Conservation (phyloP, 1,284 basidiomycete species). For the Ustilago shanxiensis region DNA sequence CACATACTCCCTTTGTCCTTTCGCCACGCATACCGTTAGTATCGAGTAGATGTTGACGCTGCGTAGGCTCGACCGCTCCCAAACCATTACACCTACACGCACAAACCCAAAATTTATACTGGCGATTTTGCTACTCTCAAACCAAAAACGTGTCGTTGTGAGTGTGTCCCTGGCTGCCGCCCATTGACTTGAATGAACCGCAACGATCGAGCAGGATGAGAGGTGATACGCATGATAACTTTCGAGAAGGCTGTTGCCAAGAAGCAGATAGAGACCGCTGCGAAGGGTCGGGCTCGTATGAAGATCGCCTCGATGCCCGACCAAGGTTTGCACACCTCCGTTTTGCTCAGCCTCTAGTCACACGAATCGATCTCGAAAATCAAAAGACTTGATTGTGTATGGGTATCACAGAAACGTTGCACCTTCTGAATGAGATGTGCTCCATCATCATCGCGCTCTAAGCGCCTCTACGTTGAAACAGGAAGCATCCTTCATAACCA, state of each 20-base stretch:
- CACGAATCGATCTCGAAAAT: too few species aligned
- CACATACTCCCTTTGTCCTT: slow-evolving; percentile 14
- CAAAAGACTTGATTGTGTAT: too few species aligned
- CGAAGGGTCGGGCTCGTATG: too few species aligned
- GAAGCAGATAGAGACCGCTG: too few species aligned
- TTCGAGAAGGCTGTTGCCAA: too few species aligned
- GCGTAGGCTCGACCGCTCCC: background rate
- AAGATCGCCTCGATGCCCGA: too few species aligned
- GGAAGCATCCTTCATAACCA: slow-evolving; percentile 68
- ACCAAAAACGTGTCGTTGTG: background rate
- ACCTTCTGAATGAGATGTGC: background rate
- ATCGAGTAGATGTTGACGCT: background rate
- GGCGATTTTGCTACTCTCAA: slow-evolving; percentile 13
- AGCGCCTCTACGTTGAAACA: slow-evolving; percentile 40
- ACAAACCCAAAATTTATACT: slow-evolving; percentile 7
- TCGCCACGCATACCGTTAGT: background rate
- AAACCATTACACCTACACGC: slow-evolving; percentile 7
- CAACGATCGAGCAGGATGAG: too few species aligned
- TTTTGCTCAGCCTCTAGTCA: too few species aligned
- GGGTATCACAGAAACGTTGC: background rate
- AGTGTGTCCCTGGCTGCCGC: background rate
- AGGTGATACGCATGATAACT: too few species aligned
- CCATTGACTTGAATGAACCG: too few species aligned
- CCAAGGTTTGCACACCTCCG: too few species aligned
- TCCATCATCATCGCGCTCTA: background rate